Base-by-base conservation (phyloP, 1,284 basidiomycete genomes). In the Cryptococcus floricola region DNA sequence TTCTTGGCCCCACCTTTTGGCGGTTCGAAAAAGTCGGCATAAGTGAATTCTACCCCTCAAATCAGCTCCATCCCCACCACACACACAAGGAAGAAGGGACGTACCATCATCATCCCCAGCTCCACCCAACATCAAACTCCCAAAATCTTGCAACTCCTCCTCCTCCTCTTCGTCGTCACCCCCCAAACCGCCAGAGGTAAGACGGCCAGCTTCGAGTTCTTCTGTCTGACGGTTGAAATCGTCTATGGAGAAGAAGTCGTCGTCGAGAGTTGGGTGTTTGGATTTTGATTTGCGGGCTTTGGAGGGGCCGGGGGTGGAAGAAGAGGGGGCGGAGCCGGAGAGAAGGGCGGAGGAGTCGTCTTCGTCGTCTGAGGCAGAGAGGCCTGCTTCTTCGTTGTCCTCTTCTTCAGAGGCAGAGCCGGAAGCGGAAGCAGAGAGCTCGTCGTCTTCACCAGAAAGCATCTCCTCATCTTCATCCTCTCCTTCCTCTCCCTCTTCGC, bases 181-280 rank as follows among this genome's bases (percentile, higher is more conserved):
- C 27, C 77, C 77, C 9, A 87, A 79, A 48, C 76, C 79, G 50
- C 88, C 87, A 63, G 79, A 79, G 5, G 87, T 85, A 13, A 83
- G 79, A 12, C 79, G 80, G 56, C 80, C 82, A 14, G 86, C 85
- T 76, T 96, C 92, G 7, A 86, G 83, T 63, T 84, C 85, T 73
- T 90, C 88, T 2, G 88, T 88, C 75, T 92, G 85, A 5, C 86
- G 83, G 71, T 98, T 96, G 80, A 98, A 98, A 23, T 85, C 82
- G 53, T 86, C 85, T 54, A 98, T 84, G 54, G 89, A 85, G 77
- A 98, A 98, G 80, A 98, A 98, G 27, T 83, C 85, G 73, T 98
- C 95, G 75, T 98, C 88, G n/a, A 98, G 83, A 48, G 83, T 83
- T 6, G 85, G 81, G 61, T 85, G 81, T 18, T 64, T 28, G n/a